Base-by-base conservation (phyloP, 2,329 filamentous ascomycete genomes). In the Aureobasidium sp. region DNA sequence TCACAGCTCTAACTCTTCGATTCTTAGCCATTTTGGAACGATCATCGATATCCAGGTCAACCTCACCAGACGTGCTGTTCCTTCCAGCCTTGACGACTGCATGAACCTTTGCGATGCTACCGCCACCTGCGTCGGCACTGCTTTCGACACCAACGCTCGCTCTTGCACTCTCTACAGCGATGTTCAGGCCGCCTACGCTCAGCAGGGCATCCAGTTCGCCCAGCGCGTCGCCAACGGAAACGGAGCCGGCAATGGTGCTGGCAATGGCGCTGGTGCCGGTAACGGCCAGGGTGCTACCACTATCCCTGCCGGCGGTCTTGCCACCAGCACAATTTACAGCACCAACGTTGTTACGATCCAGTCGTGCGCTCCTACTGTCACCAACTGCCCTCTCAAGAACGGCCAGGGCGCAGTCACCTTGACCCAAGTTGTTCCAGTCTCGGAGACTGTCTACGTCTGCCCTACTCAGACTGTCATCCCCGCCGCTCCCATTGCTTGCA, bases 51-150 rank as follows among this genome's bases (percentile, higher is more conserved):
- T 60, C 39, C 27, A 27, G 17, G 40, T 27, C 54, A 52, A 53
- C 61, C 5, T 52, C 47, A 50, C 48, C 47, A 60, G 42, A 48
- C 54, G 54, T 54, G 54, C 53, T 27, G 48, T 42, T 14, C 53
- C 52, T n/a, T 27, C 35, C 47, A 56, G 49, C 50, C 61, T 63
- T 39, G 53, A 50, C 12, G 48, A 59, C 61, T 63, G 61, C 61
- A 22, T 63, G 47, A 48, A 49, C 45, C 39, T 52, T 12, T 63
- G 61, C n/a, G 47, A 53, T 31, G 47, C 44, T 5, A 60, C 39
- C 48, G 37, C 76, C 35, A 76, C 76, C 19, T 74, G 76, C 1
- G 74, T 73, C n/a, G 78, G 77, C 62, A 75, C 73, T 1, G 76
- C 73, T 6, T 78, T 79, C 54, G 75, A 78, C 65, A 66, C 77